phyloP scores from a whole-genome alignment of 768 basidiomycete genomes.

The Hemileccinum rubropunctum region DNA sequence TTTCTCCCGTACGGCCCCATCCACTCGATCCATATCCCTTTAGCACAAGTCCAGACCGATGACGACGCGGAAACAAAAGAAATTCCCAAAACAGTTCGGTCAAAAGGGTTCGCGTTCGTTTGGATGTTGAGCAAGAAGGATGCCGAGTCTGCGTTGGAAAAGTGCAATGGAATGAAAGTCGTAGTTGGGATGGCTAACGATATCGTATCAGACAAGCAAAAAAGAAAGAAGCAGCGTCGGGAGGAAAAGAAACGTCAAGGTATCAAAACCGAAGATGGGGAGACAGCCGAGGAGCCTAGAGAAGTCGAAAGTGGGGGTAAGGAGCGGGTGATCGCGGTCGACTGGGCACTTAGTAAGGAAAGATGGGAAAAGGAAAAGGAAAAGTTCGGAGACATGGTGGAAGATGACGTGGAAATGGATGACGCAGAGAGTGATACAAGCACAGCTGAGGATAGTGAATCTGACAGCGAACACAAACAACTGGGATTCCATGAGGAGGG shows the following conservation, averaged over 20 bases:
- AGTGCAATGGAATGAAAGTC: slow-evolving; percentile 73
- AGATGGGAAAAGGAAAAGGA: slow-evolving; percentile 83
- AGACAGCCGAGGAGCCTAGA: slow-evolving; percentile 35
- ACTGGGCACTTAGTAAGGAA: slow-evolving; percentile 95
- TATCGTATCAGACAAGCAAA: slow-evolving; percentile 61
- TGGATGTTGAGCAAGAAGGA: slow-evolving; percentile 89
- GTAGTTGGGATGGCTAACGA: slow-evolving; percentile 58
- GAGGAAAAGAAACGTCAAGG: slow-evolving; percentile 43
- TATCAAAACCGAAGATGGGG: slow-evolving; percentile 33
- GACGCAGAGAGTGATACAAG: slow-evolving; percentile 27
- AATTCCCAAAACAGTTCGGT: slow-evolving; percentile 30
- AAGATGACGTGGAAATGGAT: slow-evolving; percentile 33
- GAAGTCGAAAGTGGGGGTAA: slow-evolving; percentile 35
- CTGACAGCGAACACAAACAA: slow-evolving; percentile 39
- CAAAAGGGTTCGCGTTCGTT: slow-evolving; percentile 90
- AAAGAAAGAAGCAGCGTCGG: slow-evolving; percentile 59
- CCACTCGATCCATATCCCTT: slow-evolving; percentile 79
- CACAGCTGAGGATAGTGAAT: slow-evolving; percentile 25
- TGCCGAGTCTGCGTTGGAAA: slow-evolving; percentile 78
- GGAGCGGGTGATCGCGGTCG: slow-evolving; percentile 81
- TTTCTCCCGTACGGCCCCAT: slow-evolving; percentile 90
- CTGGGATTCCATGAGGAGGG: slow-evolving; percentile 44
- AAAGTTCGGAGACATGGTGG: slow-evolving; percentile 41
- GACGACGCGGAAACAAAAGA: slow-evolving; percentile 25
- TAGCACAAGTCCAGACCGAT: slow-evolving; percentile 32